phyloP scores from a whole-genome alignment of 768 basidiomycete species.

The Cyathus striatus region DNA sequence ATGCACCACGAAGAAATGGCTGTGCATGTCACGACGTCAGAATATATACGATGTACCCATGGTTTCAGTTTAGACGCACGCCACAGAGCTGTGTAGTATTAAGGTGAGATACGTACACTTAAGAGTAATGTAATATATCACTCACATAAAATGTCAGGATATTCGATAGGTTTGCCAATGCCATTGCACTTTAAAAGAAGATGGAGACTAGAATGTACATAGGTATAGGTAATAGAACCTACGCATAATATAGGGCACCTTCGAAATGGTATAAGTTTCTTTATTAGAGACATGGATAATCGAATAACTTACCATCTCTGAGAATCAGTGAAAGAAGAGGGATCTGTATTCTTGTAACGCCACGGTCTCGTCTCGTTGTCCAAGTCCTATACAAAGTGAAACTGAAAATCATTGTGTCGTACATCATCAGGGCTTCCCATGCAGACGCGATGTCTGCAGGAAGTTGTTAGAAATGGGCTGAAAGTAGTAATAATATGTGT shows the following conservation, averaged over 20 bases:
- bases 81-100: slow-evolving; percentile 17
- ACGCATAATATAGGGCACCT: slow-evolving; percentile 58
- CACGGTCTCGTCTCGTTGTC: slow-evolving; percentile 23
- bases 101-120: slow-evolving; percentile 3
- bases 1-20: slow-evolving; percentile 39
- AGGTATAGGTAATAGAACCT: slow-evolving; percentile 11
- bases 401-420: slow-evolving; percentile 40
- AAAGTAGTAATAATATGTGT: too few relatives aligned
- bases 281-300: not conserved
- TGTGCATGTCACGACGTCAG: slow-evolving; percentile 12
- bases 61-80: slow-evolving; percentile 16
- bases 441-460: slow-evolving; percentile 27
- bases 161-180: slow-evolving; percentile 43
- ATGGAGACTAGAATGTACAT: not conserved
- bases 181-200: slow-evolving; percentile 38
- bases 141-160: slow-evolving; percentile 28
- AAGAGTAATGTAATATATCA: slow-evolving; percentile 1
- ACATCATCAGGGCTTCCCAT: slow-evolving; percentile 49
- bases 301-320: slow-evolving; percentile 39
- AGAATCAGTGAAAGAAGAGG: slow-evolving; percentile 37
- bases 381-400: slow-evolving; percentile 45
- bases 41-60: too few relatives aligned
- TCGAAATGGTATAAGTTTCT: not conserved
- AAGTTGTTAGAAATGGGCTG: too few relatives aligned
- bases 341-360: slow-evolving; percentile 14